Percentiles rank a stretch among this genome's conserved stretches.
phyloP scores from a whole-genome alignment of 225 moss, liverwort and hornwort species.

The Sphagnum contortum region DNA sequence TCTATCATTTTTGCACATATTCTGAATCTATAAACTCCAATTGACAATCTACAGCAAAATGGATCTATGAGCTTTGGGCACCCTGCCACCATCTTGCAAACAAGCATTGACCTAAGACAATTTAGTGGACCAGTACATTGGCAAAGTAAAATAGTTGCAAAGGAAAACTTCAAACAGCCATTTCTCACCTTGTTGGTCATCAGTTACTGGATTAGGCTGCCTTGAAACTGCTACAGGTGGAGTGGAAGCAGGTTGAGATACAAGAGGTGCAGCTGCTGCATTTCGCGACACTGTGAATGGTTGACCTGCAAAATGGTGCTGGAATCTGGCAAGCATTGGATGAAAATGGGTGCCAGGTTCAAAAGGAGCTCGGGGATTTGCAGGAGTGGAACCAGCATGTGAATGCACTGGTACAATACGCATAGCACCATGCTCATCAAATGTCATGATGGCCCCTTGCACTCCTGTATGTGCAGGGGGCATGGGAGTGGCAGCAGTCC shows the following conservation, averaged over 20 bases:
- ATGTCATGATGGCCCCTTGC: conserved; percentile 88
- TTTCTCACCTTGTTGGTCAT: conserved; percentile 30
- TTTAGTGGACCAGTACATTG: too few relatives aligned
- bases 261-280: conserved; percentile 22
- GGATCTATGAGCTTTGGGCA: too few relatives aligned
- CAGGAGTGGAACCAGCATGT: conserved; percentile 24
- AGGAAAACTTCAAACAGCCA: neutral
- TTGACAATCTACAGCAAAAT: too few relatives aligned
- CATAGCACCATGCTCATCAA: conserved; percentile 78
- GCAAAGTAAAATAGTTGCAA: too few relatives aligned
- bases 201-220: conserved; percentile 27
- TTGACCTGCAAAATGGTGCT: conserved; percentile 31
- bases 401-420: conserved; percentile 78
- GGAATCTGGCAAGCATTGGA: conserved; percentile 57
- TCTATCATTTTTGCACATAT: too few relatives aligned
- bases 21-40: too few relatives aligned
- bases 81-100: too few relatives aligned
- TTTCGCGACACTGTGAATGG: conserved; percentile 6
- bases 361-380: conserved; percentile 8
- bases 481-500: conserved; percentile 21
- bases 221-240: conserved; percentile 22
- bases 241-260: conserved; percentile 19
- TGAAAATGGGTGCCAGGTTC: conserved; percentile 17
- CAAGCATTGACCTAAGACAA: too few relatives aligned
- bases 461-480: conserved; percentile 24